Evolutionary conservation across 73 alveolate genomes (phyloP).

Genomic region (Blepharisma stoltei): DNA sequence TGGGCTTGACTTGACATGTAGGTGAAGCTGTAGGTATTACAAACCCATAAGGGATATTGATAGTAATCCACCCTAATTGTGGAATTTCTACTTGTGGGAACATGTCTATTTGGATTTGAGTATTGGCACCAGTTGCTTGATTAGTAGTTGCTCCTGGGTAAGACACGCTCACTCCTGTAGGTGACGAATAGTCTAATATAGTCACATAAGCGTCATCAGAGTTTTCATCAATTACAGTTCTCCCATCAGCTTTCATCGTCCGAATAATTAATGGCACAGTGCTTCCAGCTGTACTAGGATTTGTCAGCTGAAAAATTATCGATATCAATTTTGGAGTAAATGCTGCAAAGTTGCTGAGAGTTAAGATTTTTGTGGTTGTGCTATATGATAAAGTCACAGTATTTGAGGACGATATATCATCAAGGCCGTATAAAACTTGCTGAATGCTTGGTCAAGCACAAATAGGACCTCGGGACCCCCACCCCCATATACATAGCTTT

Average conservation of each 20-base stretch:
- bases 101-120: background rate
- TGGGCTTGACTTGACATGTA: background rate
- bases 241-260: background rate
- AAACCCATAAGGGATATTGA: slow-evolving; percentile 9
- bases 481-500: too few species aligned
- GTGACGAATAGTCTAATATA: slow-evolving; percentile 2
- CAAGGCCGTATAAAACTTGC: slow-evolving; percentile 27
- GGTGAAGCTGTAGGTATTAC: background rate
- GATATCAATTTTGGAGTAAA: slow-evolving; percentile 23
- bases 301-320: background rate
- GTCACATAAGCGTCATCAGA: background rate
- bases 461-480: too few species aligned
- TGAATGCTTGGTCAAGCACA: too few species aligned
- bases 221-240: slow-evolving; percentile 23
- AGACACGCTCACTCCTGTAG: background rate
- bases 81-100: slow-evolving; percentile 30
- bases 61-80: background rate
- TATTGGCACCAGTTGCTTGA: slow-evolving; percentile 9
- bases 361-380: background rate
- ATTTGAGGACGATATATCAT: background rate
- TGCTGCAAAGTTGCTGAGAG: background rate
- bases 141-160: slow-evolving; percentile 5
- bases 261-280: background rate
- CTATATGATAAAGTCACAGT: background rate
- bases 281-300: slow-evolving; percentile 32